Evolutionary conservation across 2,329 filamentous ascomycete species (phyloP), one percentile per base, ranked within the genome.

Genomic region (Phialocephala subalpina): DNA sequence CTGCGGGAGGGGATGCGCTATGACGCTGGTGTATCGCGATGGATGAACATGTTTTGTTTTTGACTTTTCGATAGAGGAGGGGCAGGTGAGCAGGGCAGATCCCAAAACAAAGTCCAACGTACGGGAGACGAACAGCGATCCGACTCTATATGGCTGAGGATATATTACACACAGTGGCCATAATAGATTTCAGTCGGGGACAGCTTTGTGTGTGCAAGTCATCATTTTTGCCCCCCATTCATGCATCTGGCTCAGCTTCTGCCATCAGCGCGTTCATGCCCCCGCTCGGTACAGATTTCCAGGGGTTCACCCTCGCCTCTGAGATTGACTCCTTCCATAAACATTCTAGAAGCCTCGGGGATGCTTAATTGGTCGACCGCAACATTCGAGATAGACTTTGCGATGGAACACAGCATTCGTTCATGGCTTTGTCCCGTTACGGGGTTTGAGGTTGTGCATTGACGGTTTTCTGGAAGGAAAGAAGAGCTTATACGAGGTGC

Each of bases 291-390:
- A 60, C 16, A 58, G 64, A n/a, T 36, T 22, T 36, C 20, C 59
- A 55, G 64, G 64, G 58, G 56, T 45, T 8, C 22, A 52, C 40
- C 29, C 62, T 66, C 63, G 42, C 53, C 53, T 58, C 25, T 56
- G 52, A 70, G 65, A 69, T 70, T 72, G 69, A 38, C 68, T 70
- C 70, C 68, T 73, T 72, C 69, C 61, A 70, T 66, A 27, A 36
- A 35, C 40, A 60, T 71, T 70, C 69, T 66, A 69, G 69, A 68
- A 69, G 70, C 64, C 66, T 62, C 42, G 42, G 14, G 47, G 38
- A 22, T 47, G 56, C 20, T 4, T 49, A 27, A 49, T 49, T 49
- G 45, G 45, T 49, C 20, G 20, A 25, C 45, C 20, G 22, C 45
- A 11, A 3, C 16, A 2, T 3, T 7, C 20, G 42, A n/a, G 42